Base-by-base conservation (phyloP, 805 yeast species). In the Ogataea ramenticola region DNA sequence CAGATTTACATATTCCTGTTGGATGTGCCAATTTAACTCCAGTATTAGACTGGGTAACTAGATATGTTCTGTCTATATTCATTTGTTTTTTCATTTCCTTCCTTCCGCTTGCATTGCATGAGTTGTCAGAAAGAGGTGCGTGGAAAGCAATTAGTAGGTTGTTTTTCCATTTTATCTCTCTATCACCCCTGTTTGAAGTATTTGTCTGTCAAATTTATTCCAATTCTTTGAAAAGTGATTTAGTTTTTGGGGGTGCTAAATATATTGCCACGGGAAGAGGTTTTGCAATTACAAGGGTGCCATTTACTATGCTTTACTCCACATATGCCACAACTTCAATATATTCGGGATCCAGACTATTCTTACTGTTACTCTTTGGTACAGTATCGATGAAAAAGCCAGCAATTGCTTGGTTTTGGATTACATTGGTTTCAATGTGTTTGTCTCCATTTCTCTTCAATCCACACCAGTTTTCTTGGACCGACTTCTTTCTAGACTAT, bases 261-360 rank as follows among this genome's bases (percentile, higher is more conserved):
- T 91, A 91, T 58, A 84, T 91, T 49, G 81, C 96, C 11, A 88
- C 97, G 2, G 98, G 98, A 2, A 71, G 98, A 65, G 96, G 96
- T 1, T 86, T 90, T 69, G 96, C 98, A 2, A 87, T 88, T 19
- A 75, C 89, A 3, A 75, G 98, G 54, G 65, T 79, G 26, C 79
- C 86, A 6, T 91, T 91, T 61, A 66, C 81, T 17, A 70, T 72
- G 3, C 66, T 91, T 27, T 91, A 83, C 61, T 76, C 95, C 0
- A 75, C 84, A 34, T 91, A 86, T 68, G 84, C 90, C 1, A 68
- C 75, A 4, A 74, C 80, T 4, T 83, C 96, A 1, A 82, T 90
- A 33, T 87, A 88, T 61, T 65, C 82, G 6, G 98, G 98, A 0
- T 67, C 83, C 0, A 75, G 83, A 42, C 67, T 86, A 11, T 71